Base-by-base conservation (phyloP, 2,329 filamentous ascomycete genomes). In the Hypoxylon rubiginosum region DNA sequence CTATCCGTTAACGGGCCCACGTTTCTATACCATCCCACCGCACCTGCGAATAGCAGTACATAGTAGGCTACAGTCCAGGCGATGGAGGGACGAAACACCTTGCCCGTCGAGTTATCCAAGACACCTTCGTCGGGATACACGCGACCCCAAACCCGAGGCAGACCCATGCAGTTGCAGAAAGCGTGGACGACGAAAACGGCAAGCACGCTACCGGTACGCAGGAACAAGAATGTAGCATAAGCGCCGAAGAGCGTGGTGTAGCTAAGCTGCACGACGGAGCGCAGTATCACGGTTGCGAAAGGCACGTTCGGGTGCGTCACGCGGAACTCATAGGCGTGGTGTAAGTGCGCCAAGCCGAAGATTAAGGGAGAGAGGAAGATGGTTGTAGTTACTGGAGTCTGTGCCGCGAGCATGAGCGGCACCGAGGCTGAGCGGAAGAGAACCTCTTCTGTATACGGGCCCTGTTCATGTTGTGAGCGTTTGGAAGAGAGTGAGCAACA, bases 161-260 rank as follows among this genome's bases (percentile, higher is more conserved):
- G 82, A 7, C 96, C 96, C 86, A 94, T 92, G 82, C 88, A 92
- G 77, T 99, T 99, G 82, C 96, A 99, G 76, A 98, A 96, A 9
- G 88, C 86, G 76, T 99, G 96, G 4, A 92, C 90, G 19, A 90
- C 76, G 57, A 95, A 90, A 32, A 91, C 91, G 11, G 92, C 90
- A 43, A 90, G 84, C 41, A 98, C 80, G 51, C 91, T 97, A 3
- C 93, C 94, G 0, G 94, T 97, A 36, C 95, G 90, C 19, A 99
- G 77, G 75, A 92, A 97, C 19, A 97, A 74, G 73, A 98, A 99
- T 0, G 93, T 94, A 4, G 92, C 94, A 79, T 96, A 97, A 79
- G 93, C 94, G 67, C 96, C 96, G 75, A 99, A 99, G 4, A 98
- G 79, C 6, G 93, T 94, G 0, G 96, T 99, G 79, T 97, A 99